Evolutionary conservation across 495 filamentous ascomycete species (phyloP), one percentile per base, ranked within the genome.

Genomic region (Antarctomyces pellizariae): DNA sequence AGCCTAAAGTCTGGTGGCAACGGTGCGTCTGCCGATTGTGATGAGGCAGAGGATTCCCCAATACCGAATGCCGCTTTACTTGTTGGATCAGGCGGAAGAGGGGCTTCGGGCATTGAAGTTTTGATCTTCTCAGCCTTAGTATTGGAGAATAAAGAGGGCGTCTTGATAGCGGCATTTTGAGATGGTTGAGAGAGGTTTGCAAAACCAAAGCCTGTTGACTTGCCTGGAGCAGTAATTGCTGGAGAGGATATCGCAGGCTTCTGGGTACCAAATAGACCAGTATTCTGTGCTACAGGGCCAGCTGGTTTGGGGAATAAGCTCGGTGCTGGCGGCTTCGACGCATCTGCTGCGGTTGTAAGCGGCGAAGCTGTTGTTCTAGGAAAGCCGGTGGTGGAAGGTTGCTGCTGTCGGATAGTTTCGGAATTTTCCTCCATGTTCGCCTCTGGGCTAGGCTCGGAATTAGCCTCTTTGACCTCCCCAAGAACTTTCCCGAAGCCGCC

Each of bases 31-130:
- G 47, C 37, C 26, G 39, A 41, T 14, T 44, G 44, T 28, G 75
- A 74, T 10, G 72, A 75, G 30, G 59, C 58, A 4, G 74, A 74
- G 14, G 71, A 70, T 28, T 78, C 71, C 15, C 70, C 65, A 28
- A 67, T 47, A 17, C 56, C 54, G 46, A 69, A 77, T 24, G 42
- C 53, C 33, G 56, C 53, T 51, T 69, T 72, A 52, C 66, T 79
- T 12, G 71, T 75, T 22, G 73, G 45, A 33, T 82, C 72, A n/a
- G 75, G 76, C 16, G 77, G 77, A 18, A 83, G 46, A 27, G 79
- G 76, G 8, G 60, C 42, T 37, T 71, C 64, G 24, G 37, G 21
- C n/a, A 37, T 30, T 6, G 16, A 6, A 3, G 29, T 26, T 17
- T 7, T 26, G 8, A 26, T 14, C 8, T 7, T 12, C n/a, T 16